Evolutionary conservation across 805 yeast genomes (phyloP).

Genomic region (Kluyveromyces starmeri): DNA sequence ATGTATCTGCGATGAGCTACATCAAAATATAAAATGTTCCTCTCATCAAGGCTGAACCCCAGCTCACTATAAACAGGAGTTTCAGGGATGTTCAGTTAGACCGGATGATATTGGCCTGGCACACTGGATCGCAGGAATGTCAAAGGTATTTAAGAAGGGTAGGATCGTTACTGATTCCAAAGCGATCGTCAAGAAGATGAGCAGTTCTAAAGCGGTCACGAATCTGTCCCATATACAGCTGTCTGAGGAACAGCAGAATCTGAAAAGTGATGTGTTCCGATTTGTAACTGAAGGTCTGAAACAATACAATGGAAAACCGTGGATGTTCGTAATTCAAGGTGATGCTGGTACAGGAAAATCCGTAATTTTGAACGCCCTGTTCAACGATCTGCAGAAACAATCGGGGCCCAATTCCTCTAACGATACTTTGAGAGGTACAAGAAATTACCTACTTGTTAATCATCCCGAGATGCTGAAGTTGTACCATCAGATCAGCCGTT

Average conservation of each 20-base stretch:
- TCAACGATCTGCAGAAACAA: constrained; percentile 34
- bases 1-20: no score
- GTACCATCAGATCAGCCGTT: constrained; percentile 32
- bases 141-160: neutral
- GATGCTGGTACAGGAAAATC: constrained; percentile 44
- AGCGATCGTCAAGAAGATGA: neutral
- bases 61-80: no score
- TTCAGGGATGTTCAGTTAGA: no score
- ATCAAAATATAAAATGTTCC: no score
- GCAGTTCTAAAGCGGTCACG: constrained; percentile 27
- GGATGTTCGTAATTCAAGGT: constrained; percentile 37
- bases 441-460: constrained; percentile 35
- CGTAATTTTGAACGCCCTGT: constrained; percentile 35
- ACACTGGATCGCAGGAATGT: no score
- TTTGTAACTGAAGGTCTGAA: constrained; percentile 25
- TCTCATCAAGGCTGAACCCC: no score
- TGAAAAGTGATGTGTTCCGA: constrained; percentile 25
- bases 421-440: constrained; percentile 24
- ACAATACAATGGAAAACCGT: constrained; percentile 14
- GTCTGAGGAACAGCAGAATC: constrained; percentile 30
- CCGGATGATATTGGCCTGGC: no score
- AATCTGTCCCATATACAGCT: constrained; percentile 30
- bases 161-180: neutral
- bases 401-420: constrained; percentile 11
- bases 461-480: constrained; percentile 42